Evolutionary conservation across 257 asterid species (phyloP).

Genomic region (Ocimum tenuiflorum): DNA sequence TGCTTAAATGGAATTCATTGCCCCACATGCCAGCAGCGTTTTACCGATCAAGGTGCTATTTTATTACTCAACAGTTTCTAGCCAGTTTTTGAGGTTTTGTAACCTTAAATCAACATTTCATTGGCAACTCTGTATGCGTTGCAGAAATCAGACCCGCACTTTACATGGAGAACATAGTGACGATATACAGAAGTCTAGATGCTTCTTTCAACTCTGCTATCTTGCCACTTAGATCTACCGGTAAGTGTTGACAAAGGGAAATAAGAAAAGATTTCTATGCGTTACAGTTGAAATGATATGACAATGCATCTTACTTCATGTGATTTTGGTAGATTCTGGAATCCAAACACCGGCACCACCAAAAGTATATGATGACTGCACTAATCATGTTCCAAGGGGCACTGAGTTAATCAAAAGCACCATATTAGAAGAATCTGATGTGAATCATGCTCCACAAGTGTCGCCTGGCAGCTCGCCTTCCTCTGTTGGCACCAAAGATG

Average conservation of each 20-base stretch:
- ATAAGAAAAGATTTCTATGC: not conserved
- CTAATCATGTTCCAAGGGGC: conserved; percentile 14
- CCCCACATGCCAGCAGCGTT: conserved; percentile 54
- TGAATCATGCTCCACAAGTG: conserved; percentile 39
- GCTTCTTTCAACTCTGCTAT: conserved; percentile 43
- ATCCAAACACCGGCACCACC: conserved; percentile 13
- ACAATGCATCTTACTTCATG: not conserved
- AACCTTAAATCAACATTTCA: not conserved
- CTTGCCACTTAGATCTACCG: conserved; percentile 42
- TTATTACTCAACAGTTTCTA: not conserved
- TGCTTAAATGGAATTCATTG: conserved; percentile 55
- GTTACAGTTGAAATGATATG: not conserved
- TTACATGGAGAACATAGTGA: conserved; percentile 51
- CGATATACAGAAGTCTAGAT: conserved; percentile 52
- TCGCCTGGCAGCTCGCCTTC: conserved; percentile 58
- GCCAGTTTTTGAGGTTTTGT: not conserved
- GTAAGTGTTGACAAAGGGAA: conserved; percentile 25
- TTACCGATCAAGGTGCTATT: conserved; percentile 39
- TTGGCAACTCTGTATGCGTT: not conserved
- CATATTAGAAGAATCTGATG: conserved; percentile 36
- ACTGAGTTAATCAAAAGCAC: conserved; percentile 19
- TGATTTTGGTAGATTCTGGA: conserved; percentile 20
- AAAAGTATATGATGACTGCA: conserved; percentile 13
- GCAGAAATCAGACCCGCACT: conserved; percentile 69
- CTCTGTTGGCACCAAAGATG: conserved; percentile 26